These are phyloP conservation scores for Leccinum barrowsii DNA, from an alignment of 768 basidiomycete genomes.

Conservation along the genomic window DNA sequence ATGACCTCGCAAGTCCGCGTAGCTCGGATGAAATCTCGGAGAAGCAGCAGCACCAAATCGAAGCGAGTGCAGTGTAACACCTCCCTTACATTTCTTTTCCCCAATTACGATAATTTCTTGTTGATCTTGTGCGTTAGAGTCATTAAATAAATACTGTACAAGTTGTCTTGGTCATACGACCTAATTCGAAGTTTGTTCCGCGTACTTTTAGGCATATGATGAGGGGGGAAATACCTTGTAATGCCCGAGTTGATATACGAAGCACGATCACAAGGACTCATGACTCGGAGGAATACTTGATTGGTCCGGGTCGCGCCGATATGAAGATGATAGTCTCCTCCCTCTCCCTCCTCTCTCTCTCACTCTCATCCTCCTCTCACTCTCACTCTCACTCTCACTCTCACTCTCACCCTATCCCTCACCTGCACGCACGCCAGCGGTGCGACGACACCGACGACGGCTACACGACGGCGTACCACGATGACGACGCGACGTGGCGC, in stretches of 20 bases:
- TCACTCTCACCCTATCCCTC: too few species aligned
- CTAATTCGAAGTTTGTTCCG: background rate
- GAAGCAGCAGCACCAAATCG: slow-evolving; percentile 6
- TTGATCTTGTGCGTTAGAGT: background rate
- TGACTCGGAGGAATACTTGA: too few species aligned
- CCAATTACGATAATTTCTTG: background rate
- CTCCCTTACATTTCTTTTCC: background rate
- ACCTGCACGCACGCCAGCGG: too few species aligned
- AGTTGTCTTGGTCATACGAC: background rate
- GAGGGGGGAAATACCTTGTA: too few species aligned
- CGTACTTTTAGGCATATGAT: too few species aligned
- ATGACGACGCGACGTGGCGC: too few species aligned
- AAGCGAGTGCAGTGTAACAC: background rate
- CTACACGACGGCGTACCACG: too few species aligned
- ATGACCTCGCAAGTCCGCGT: slow-evolving; percentile 12
- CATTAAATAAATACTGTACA: background rate
- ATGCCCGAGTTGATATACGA: background rate
- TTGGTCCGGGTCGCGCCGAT: too few species aligned
- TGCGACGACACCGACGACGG: too few species aligned
- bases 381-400: too few species aligned
- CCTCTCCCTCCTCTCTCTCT: too few species aligned
- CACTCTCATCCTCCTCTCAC: too few species aligned
- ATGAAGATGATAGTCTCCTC: background rate
- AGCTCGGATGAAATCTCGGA: slow-evolving; percentile 14
- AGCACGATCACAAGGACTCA: background rate